These are phyloP conservation scores for Lasiosphaeria ovina DNA, from an alignment of 495 filamentous ascomycete species.

Conservation along the genomic window DNA sequence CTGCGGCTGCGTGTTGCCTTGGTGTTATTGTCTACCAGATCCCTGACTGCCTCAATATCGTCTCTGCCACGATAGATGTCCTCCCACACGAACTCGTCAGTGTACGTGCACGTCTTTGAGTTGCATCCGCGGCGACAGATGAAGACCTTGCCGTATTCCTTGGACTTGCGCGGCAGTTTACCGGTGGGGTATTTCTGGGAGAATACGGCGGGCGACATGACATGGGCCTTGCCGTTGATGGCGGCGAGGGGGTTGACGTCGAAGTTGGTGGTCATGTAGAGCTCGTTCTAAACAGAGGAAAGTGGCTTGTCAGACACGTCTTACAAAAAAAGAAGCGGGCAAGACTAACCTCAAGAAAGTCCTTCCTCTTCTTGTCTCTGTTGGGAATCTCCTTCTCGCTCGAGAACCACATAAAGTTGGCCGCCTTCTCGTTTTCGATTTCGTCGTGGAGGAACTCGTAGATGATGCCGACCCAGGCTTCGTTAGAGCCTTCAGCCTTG, in stretches of 20 bases:
- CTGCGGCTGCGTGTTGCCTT: constrained; percentile 64
- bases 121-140: constrained; percentile 88
- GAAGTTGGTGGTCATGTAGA: constrained; percentile 83
- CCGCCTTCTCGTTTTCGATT: constrained; percentile 58
- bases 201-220: constrained; percentile 72
- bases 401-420: constrained; percentile 86
- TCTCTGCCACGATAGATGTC: constrained; percentile 67
- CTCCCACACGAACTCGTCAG: constrained; percentile 90
- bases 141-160: constrained; percentile 84
- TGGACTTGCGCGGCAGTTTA: constrained; percentile 66
- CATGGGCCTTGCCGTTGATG: constrained; percentile 81
- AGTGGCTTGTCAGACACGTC: neutral
- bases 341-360: constrained; percentile 63
- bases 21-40: constrained; percentile 67
- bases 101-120: constrained; percentile 83
- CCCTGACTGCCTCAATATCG: constrained; percentile 61
- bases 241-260: constrained; percentile 84
- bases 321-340: neutral
- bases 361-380: constrained; percentile 75
- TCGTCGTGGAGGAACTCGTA: constrained; percentile 72
- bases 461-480: constrained; percentile 88
- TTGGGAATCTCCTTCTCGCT: constrained; percentile 83
- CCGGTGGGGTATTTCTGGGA: constrained; percentile 69
- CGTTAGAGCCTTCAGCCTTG: constrained; percentile 73
- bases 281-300: constrained; percentile 61